Evolutionary conservation across 371 early-diverging fungal species (phyloP).

Genomic region (Homolaphlyctis polyrhiza): DNA sequence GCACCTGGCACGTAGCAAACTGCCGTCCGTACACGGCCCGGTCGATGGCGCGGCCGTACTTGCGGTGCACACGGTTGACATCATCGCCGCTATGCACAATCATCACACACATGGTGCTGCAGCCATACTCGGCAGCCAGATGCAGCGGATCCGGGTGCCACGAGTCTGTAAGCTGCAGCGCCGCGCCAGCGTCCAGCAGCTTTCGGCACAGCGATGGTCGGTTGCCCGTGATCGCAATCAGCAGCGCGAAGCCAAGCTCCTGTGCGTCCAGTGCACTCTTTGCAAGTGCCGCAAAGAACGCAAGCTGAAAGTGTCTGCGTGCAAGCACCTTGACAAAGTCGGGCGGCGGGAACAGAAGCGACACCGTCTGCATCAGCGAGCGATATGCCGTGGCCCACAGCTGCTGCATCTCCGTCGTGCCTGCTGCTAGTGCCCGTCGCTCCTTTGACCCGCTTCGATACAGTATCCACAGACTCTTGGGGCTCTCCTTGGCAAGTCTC

Average conservation of each 20-base stretch:
- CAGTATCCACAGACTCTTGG: too few relatives aligned
- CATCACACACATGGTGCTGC: background rate
- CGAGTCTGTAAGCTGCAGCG: background rate
- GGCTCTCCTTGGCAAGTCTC: too few relatives aligned
- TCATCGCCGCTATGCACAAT: background rate
- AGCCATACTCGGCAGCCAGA: background rate
- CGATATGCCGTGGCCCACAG: constrained; percentile 5
- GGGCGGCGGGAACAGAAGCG: constrained; percentile 5
- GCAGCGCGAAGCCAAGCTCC: constrained; percentile 1
- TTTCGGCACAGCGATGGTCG: background rate
- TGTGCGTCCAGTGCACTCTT: background rate
- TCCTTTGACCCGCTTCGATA: too few relatives aligned
- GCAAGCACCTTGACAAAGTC: constrained; percentile 1
- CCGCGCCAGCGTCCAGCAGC: background rate
- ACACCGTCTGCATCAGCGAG: background rate
- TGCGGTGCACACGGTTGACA: background rate
- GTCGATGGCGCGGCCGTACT: background rate
- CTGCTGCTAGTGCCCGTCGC: too few relatives aligned
- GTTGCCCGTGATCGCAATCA: background rate
- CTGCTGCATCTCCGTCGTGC: too few relatives aligned
- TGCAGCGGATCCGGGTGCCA: constrained; percentile 5
- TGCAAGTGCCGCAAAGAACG: background rate
- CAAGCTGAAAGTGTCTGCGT: background rate
- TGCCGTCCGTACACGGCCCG: background rate
- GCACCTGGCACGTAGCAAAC: background rate